A percentile compares a stretch with the other conserved stretches of the same genome.
Evolutionary conservation across 108 stramenopile genomes (phyloP).

Genomic region (Nannochloropsis oceanica): DNA sequence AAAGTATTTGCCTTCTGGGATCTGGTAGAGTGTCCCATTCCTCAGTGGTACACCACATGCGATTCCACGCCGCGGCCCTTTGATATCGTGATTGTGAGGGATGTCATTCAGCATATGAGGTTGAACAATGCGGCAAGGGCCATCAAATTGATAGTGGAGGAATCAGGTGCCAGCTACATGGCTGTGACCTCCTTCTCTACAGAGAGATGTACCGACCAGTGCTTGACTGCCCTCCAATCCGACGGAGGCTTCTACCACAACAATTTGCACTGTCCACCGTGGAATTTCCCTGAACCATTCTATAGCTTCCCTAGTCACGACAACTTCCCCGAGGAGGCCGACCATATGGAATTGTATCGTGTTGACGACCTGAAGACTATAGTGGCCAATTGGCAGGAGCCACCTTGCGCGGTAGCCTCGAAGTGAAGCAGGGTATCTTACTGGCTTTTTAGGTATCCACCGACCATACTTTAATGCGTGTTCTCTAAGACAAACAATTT

Average conservation of each 20-base stretch:
- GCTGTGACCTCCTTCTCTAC: not conserved
- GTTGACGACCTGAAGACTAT: not conserved
- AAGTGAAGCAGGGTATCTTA: no score
- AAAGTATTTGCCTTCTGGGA: not conserved
- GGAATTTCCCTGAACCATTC: not conserved
- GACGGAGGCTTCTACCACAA: not conserved
- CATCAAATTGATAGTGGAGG: not conserved
- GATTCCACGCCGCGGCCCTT: not conserved
- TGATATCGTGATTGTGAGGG: not conserved
- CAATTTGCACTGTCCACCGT: not conserved
- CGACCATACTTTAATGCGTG: no score
- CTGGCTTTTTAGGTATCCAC: no score
- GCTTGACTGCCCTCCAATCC: not conserved
- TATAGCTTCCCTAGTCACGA: not conserved
- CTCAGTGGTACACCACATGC: not conserved
- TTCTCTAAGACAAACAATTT: no score
- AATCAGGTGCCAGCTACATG: not conserved
- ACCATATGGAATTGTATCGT: not conserved
- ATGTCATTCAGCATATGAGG: not conserved
- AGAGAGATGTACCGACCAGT: not conserved
- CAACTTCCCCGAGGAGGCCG: not conserved
- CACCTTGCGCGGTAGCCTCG: no score
- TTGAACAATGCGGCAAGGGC: not conserved
- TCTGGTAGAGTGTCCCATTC: not conserved
- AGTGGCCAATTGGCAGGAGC: not conserved